Evolutionary conservation across 495 filamentous ascomycete genomes (phyloP).

Genomic region (Trichodelitschia bisporula): DNA sequence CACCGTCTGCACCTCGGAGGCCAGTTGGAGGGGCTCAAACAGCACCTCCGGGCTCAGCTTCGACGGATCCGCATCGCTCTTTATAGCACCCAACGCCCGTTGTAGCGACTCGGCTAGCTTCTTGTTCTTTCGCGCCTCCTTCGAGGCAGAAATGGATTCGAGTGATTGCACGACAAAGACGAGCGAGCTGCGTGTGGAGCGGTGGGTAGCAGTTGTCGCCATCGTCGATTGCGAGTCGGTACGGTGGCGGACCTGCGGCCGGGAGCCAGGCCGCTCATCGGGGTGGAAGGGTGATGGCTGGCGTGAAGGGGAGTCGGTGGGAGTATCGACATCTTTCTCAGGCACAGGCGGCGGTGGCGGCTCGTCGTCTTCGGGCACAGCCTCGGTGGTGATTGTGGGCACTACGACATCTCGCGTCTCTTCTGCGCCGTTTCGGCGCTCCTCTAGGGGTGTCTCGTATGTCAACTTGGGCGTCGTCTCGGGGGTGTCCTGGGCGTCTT

Average conservation of each 20-base stretch:
- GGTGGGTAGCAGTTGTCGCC: slow-evolving; percentile 22
- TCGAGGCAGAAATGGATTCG: slow-evolving; percentile 69
- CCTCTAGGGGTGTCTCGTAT: too few species aligned
- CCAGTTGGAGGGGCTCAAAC: slow-evolving; percentile 71
- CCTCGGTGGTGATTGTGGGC: background rate
- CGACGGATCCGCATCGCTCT: slow-evolving; percentile 39
- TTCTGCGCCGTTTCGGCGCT: too few species aligned
- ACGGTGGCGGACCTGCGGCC: slow-evolving; percentile 8
- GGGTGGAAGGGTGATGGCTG: background rate
- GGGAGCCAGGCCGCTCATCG: slow-evolving; percentile 5
- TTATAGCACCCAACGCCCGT: slow-evolving; percentile 61
- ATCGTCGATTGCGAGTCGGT: slow-evolving; percentile 36
- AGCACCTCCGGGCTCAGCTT: slow-evolving; percentile 64
- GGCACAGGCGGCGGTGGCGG: background rate
- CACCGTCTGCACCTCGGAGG: slow-evolving; percentile 62
- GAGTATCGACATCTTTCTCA: too few species aligned
- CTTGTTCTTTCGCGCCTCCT: slow-evolving; percentile 62
- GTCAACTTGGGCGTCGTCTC: too few species aligned
- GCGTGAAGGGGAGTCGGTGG: background rate
- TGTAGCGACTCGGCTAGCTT: slow-evolving; percentile 56
- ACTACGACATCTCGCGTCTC: background rate
- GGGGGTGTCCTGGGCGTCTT: too few species aligned
- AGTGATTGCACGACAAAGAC: slow-evolving; percentile 85
- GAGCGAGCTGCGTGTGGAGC: slow-evolving; percentile 59
- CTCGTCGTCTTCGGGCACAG: background rate